Percentiles rank a stretch among this genome's conserved stretches.
These are phyloP conservation scores for Aspergillus homomorphus DNA, from an alignment of 495 filamentous ascomycete genomes.

Conservation along the genomic window DNA sequence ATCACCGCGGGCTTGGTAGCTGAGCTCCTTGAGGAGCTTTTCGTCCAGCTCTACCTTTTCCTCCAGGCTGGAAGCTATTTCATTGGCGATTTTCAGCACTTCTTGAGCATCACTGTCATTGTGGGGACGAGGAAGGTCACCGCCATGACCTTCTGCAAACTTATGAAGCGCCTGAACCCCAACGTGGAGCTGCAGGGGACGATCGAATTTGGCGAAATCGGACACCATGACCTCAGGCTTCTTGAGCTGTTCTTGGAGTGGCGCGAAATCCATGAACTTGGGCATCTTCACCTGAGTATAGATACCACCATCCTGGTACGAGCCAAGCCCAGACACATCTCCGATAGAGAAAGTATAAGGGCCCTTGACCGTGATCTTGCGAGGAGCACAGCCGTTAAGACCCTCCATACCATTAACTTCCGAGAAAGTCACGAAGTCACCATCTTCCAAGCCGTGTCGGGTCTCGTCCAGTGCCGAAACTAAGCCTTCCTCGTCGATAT, in stretches of 20 bases:
- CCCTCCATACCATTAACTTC: conserved; percentile 92
- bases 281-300: conserved; percentile 98
- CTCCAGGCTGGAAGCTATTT: conserved; percentile 58
- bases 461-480: conserved; percentile 96
- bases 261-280: conserved; percentile 86
- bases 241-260: conserved; percentile 68
- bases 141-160: conserved; percentile 66
- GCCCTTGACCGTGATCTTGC: conserved; percentile 88
- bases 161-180: conserved; percentile 90
- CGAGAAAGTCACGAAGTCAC: conserved; percentile 91
- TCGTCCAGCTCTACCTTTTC: conserved; percentile 84
- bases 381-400: conserved; percentile 76
- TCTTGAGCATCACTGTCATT: conserved; percentile 80
- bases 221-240: conserved; percentile 88
- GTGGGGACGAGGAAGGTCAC: conserved; percentile 75
- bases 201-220: conserved; percentile 96
- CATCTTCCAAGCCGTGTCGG: conserved; percentile 92
- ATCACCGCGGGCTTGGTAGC: conserved; percentile 93
- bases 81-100: conserved; percentile 67
- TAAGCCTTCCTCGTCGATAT: conserved; percentile 80
- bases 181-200: conserved; percentile 85
- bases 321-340: conserved; percentile 80
- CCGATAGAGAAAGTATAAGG: conserved; percentile 98
- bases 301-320: conserved; percentile 83
- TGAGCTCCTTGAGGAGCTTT: conserved; percentile 88